These are phyloP conservation scores for Jimgerdemannia lactiflua DNA, from an alignment of 192 early-diverging fungal species.

Conservation along the genomic window DNA sequence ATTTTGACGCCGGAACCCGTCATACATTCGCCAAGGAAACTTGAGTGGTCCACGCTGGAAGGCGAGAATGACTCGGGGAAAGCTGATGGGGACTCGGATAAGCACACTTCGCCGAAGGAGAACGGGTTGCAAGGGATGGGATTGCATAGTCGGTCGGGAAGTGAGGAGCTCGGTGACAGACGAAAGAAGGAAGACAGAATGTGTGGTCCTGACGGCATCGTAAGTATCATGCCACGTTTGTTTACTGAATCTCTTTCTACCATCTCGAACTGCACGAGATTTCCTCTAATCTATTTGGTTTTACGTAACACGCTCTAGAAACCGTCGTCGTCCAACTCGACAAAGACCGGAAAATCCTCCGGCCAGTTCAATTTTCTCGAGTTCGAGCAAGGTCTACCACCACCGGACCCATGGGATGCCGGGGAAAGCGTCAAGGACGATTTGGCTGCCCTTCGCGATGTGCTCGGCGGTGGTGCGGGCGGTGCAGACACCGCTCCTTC, in stretches of 20 bases:
- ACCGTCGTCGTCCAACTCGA: too few species aligned
- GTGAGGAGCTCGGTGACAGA: not conserved
- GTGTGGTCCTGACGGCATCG: too few species aligned
- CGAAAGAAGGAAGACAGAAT: too few species aligned
- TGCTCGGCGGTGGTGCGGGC: too few species aligned
- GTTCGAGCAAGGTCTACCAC: slow-evolving; percentile 63
- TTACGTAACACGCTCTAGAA: too few species aligned
- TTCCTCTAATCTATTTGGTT: too few species aligned
- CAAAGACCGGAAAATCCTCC: too few species aligned
- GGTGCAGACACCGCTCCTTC: too few species aligned
- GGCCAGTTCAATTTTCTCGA: slow-evolving; percentile 48
- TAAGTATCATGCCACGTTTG: too few species aligned
- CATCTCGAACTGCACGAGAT: too few species aligned
- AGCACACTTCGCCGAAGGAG: too few species aligned
- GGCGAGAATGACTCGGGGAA: not conserved
- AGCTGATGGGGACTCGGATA: not conserved
- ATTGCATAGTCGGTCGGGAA: not conserved
- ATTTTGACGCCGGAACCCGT: slow-evolving; percentile 48
- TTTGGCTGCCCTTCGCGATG: slow-evolving; percentile 15
- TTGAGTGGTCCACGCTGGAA: not conserved
- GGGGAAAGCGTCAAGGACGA: slow-evolving; percentile 54
- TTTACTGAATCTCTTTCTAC: too few species aligned
- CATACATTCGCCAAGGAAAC: slow-evolving; percentile 16
- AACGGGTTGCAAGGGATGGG: not conserved
- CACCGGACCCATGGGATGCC: slow-evolving; percentile 61